Base-by-base conservation (phyloP, 2,329 filamentous ascomycete species). In the Aspergillus sp. region DNA sequence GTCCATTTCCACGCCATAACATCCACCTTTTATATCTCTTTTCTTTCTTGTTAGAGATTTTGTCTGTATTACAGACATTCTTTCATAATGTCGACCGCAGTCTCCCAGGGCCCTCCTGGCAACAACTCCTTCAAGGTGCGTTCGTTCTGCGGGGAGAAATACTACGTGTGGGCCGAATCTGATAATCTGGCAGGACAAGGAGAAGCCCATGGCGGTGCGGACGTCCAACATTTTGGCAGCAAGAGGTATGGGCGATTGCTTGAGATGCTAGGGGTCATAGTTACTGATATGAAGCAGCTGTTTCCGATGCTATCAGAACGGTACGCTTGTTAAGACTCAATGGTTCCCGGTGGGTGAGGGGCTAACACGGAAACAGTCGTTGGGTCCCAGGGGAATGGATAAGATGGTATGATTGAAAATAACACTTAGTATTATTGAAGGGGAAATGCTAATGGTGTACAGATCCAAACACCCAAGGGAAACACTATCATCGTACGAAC, bases 151-250 rank as follows among this genome's bases (percentile, higher is more conserved):
- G 47, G 38, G 53, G 47, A 46, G 55, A 60, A 54, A 43, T 52
- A 49, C 50, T 58, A 35, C 57, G 55, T 62, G 63, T 61, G 60
- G 53, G 44, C 53, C 53, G 50, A 56, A 54, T 64, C 68, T 78
- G 61, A 79, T 64, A 54, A 54, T 47, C 55, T 54, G 59, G 48
- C 61, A 82, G 79, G 82, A 84, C 69, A 98, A 96, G 83, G 93
- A 96, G 78, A 98, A 98, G 88, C 93, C 93, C 60, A 85, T 93
- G 78, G 93, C 93, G 58, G 93, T 98, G 57, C 86, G 93, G 61
- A 90, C 88, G 56, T 88, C 88, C 65, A 98, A 98, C 75, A 97
- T 98, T 72, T 86, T 95, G 65, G 93, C 93, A 61, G 93, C 93
- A 62, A 83, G 91, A 88, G 89, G 89, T 91, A 79, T 60, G 30